Evolutionary conservation across 2,329 filamentous ascomycete species (phyloP).

Genomic region (Samsoniella hepiali): DNA sequence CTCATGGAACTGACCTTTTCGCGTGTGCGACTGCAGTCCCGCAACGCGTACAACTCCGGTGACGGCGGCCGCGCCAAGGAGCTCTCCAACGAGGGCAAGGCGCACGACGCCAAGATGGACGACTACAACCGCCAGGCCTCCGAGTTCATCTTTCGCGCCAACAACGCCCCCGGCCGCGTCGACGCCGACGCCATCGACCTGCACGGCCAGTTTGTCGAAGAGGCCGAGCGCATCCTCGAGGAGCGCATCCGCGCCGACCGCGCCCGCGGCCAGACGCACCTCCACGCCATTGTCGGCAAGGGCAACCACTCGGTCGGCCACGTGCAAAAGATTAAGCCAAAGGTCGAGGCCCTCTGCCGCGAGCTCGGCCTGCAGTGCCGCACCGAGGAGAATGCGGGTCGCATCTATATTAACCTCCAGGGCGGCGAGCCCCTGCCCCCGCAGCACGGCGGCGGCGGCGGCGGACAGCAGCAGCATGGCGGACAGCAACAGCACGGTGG

Average conservation of each 20-base stretch:
- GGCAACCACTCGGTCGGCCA: constrained; percentile 82
- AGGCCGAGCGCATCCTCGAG: constrained; percentile 88
- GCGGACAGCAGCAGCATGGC: constrained; percentile 29
- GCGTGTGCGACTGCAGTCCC: constrained; percentile 48
- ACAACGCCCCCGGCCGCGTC: constrained; percentile 76
- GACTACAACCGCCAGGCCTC: constrained; percentile 87
- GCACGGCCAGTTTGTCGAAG: constrained; percentile 91
- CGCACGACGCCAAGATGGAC: constrained; percentile 79
- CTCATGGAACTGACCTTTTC: background rate
- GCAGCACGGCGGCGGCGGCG: constrained; percentile 31
- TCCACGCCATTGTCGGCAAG: constrained; percentile 95
- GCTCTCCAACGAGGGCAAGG: constrained; percentile 80
- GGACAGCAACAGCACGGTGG: constrained; percentile 39
- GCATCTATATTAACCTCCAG: constrained; percentile 83
- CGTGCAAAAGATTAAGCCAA: constrained; percentile 93
- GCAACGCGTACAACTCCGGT: constrained; percentile 77
- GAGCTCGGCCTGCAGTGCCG: constrained; percentile 78
- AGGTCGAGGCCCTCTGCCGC: constrained; percentile 80
- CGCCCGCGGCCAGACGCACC: constrained; percentile 69
- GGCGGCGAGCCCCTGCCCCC: constrained; percentile 61
- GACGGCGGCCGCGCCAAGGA: constrained; percentile 82
- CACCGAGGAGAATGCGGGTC: constrained; percentile 84
- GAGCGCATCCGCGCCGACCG: constrained; percentile 77
- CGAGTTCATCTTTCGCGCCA: constrained; percentile 92
- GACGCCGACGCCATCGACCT: constrained; percentile 83